phyloP scores from a whole-genome alignment of 495 filamentous ascomycete genomes.

The Lasiosphaeria hispida region DNA sequence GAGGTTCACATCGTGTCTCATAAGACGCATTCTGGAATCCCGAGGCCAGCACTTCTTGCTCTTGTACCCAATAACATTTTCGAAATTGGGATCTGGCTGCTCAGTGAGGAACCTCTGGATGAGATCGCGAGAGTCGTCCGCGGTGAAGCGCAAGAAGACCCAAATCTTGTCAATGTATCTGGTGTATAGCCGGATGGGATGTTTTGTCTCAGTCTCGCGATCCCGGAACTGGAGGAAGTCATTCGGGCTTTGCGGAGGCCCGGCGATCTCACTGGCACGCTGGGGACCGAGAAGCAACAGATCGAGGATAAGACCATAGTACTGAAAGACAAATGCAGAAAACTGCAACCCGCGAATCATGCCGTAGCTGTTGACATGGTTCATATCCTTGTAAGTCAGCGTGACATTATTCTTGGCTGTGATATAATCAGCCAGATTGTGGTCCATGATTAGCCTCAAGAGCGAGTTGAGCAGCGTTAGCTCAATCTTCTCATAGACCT shows the following conservation, averaged over 20 bases:
- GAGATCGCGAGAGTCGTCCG: constrained; percentile 91
- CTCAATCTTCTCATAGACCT: constrained; percentile 99
- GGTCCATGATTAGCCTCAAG: constrained; percentile 96
- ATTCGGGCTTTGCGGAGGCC: constrained; percentile 92
- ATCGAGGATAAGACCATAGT: constrained; percentile 95
- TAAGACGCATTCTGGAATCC: constrained; percentile 94
- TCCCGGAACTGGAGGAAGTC: constrained; percentile 98
- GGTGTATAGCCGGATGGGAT: constrained; percentile 95
- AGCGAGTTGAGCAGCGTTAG: constrained; percentile 92
- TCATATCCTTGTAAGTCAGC: constrained; percentile 99
- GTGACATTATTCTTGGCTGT: constrained; percentile 99
- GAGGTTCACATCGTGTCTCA: constrained; percentile 99
- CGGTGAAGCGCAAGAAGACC: constrained; percentile 92
- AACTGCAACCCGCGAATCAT: constrained; percentile 98
- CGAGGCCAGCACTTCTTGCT: constrained; percentile 99
- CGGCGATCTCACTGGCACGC: constrained; percentile 94
- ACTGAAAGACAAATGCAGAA: constrained; percentile 98
- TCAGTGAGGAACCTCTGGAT: constrained; percentile 98
- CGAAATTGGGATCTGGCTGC: constrained; percentile 98
- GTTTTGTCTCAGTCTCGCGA: constrained; percentile 81
- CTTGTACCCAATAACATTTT: constrained; percentile 97
- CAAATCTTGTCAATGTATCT: constrained; percentile 98
- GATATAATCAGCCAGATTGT: constrained; percentile 99
- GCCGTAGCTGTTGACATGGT: constrained; percentile 97
- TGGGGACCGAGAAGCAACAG: constrained; percentile 89